Evolutionary conservation across 805 yeast genomes (phyloP).

Genomic region (Myxozyma geophila): DNA sequence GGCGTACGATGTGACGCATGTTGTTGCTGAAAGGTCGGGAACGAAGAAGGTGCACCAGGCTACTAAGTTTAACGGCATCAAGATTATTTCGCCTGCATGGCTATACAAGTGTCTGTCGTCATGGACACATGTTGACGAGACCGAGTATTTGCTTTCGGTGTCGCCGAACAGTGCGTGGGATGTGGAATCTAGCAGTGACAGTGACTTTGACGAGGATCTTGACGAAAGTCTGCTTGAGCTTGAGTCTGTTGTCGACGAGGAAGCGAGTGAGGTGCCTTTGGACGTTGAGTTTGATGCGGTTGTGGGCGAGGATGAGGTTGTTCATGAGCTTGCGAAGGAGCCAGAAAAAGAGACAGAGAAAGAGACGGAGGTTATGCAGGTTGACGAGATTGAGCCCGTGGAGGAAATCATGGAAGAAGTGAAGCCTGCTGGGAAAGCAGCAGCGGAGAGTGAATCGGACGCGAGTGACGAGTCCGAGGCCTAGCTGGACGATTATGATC

Average conservation of each 20-base stretch:
- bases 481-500: background rate
- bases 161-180: conserved; percentile 31
- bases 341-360: background rate
- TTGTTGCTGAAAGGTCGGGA: conserved; percentile 67
- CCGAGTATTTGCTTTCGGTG: conserved; percentile 48
- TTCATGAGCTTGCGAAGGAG: background rate
- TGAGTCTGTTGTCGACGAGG: conserved; percentile 12
- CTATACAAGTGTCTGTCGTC: conserved; percentile 78
- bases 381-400: background rate
- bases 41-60: conserved; percentile 88
- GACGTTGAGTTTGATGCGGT: conserved; percentile 25
- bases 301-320: conserved; percentile 12
- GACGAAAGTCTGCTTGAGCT: conserved; percentile 3
- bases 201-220: conserved; percentile 10
- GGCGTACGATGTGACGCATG: conserved; percentile 78
- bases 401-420: background rate
- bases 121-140: conserved; percentile 75
- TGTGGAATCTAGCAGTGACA: conserved; percentile 15
- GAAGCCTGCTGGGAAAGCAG: no score
- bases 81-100: conserved; percentile 93
- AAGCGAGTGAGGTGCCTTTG: background rate
- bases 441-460: background rate
- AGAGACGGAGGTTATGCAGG: background rate
- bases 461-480: conserved; percentile 14
- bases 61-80: conserved; percentile 60